phyloP scores from a whole-genome alignment of 2,329 filamentous ascomycete genomes.

The Harringtonia aguacate region DNA sequence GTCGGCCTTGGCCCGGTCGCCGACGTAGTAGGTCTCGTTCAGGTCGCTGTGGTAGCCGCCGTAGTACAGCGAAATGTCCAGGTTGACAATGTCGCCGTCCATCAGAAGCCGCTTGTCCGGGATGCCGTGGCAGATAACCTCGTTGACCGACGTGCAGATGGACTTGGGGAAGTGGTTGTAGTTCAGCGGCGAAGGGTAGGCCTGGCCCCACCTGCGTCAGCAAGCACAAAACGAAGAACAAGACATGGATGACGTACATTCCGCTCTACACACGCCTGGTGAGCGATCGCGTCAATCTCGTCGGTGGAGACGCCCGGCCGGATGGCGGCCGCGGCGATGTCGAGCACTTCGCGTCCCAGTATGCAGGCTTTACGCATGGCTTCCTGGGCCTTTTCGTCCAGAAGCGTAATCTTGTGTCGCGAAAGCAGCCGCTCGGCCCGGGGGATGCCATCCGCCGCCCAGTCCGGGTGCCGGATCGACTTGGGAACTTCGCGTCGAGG shows the following conservation, averaged over 20 bases:
- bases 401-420: conserved; percentile 67
- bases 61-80: conserved; percentile 91
- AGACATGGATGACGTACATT: conserved; percentile 60
- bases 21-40: conserved; percentile 98
- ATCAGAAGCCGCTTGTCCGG: conserved; percentile 78
- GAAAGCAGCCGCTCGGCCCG: conserved; percentile 48
- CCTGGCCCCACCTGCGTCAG: conserved; percentile 43
- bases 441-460: conserved; percentile 72
- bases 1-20: conserved; percentile 73
- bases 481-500: conserved; percentile 62
- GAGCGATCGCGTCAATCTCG: conserved; percentile 86
- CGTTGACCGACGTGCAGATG: conserved; percentile 90
- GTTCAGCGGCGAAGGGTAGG: conserved; percentile 89
- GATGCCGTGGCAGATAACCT: conserved; percentile 98
- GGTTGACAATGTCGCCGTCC: conserved; percentile 94
- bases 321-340: conserved; percentile 74
- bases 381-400: conserved; percentile 71
- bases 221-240: background rate
- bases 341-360: conserved; percentile 80
- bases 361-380: conserved; percentile 89
- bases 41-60: conserved; percentile 92
- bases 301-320: conserved; percentile 94
- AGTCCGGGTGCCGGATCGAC: conserved; percentile 76
- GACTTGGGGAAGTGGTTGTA: conserved; percentile 97
- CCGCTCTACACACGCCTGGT: conserved; percentile 88